Evolutionary conservation across 208 protist species (phyloP).

Genomic region (Trypanosoma vivax): DNA sequence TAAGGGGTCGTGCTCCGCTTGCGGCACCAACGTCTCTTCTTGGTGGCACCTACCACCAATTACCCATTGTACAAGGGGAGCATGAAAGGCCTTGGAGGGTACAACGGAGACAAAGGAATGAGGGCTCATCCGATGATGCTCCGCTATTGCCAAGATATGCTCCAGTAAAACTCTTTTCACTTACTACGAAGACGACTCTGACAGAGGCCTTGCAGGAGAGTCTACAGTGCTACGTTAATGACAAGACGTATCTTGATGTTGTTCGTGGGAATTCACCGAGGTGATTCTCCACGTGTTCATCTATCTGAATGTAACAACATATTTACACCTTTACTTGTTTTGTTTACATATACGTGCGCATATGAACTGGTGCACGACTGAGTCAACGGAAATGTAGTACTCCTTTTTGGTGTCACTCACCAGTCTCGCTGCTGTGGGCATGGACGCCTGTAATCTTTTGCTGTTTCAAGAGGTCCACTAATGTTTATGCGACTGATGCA

Average conservation of each 20-base stretch:
- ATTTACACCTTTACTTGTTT: neutral
- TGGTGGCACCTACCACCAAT: slow-evolving; percentile 66
- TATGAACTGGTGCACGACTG: too few species aligned
- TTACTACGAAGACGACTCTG: slow-evolving; percentile 53
- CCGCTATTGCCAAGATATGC: slow-evolving; percentile 11
- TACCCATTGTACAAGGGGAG: slow-evolving; percentile 11
- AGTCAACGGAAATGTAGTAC: too few species aligned
- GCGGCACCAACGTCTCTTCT: slow-evolving; percentile 45
- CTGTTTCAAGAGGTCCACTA: too few species aligned
- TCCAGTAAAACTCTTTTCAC: slow-evolving; percentile 83
- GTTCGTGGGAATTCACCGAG: slow-evolving; percentile 13
- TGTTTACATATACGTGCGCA: too few species aligned
- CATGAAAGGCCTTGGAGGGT: too few species aligned
- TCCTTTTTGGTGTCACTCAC: too few species aligned
- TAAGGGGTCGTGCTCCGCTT: slow-evolving; percentile 60
- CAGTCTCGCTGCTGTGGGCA: too few species aligned
- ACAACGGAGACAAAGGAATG: neutral
- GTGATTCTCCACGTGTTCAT: neutral
- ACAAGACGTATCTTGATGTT: slow-evolving; percentile 44
- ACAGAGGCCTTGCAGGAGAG: slow-evolving; percentile 49
- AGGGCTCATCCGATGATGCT: neutral
- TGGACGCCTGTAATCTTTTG: too few species aligned
- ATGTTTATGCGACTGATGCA: too few species aligned
- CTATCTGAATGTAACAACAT: neutral
- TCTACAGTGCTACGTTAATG: slow-evolving; percentile 61